phyloP scores from a whole-genome alignment of 768 basidiomycete genomes.

The Serpula lacrymans region DNA sequence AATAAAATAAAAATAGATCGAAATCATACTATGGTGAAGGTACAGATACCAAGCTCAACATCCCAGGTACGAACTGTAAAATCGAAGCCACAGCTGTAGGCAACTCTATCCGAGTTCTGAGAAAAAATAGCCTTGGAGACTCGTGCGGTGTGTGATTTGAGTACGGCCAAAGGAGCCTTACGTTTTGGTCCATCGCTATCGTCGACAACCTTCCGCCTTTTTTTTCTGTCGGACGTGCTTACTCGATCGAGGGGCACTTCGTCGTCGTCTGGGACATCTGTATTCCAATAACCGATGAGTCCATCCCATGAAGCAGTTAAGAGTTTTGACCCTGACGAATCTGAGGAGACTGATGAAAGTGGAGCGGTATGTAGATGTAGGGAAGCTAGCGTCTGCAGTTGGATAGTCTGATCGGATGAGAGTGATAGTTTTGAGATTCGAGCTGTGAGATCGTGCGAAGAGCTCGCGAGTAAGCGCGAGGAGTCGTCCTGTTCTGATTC shows the following conservation, averaged over 20 bases:
- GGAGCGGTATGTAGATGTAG: constrained; percentile 83
- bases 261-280: constrained; percentile 55
- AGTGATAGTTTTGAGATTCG: constrained; percentile 42
- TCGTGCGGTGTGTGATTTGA: constrained; percentile 81
- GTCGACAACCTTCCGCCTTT: constrained; percentile 53
- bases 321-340: constrained; percentile 54
- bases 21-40: constrained; percentile 56
- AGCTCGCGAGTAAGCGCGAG: constrained; percentile 52
- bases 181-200: constrained; percentile 38
- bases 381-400: constrained; percentile 53
- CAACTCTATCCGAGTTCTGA: constrained; percentile 32
- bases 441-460: constrained; percentile 79
- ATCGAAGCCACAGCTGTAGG: constrained; percentile 83
- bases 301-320: constrained; percentile 88
- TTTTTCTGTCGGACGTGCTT: constrained; percentile 38
- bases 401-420: constrained; percentile 13
- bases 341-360: constrained; percentile 66
- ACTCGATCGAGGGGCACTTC: constrained; percentile 49
- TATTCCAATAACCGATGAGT: constrained; percentile 80
- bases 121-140: constrained; percentile 73
- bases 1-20: background rate
- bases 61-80: constrained; percentile 92
- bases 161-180: constrained; percentile 67
- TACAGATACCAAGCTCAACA: constrained; percentile 69
- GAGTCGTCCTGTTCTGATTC: constrained; percentile 19